Evolutionary conservation across 2,329 filamentous ascomycete species (phyloP), one percentile per base, ranked within the genome.

Genomic region (Penicillium sp.): DNA sequence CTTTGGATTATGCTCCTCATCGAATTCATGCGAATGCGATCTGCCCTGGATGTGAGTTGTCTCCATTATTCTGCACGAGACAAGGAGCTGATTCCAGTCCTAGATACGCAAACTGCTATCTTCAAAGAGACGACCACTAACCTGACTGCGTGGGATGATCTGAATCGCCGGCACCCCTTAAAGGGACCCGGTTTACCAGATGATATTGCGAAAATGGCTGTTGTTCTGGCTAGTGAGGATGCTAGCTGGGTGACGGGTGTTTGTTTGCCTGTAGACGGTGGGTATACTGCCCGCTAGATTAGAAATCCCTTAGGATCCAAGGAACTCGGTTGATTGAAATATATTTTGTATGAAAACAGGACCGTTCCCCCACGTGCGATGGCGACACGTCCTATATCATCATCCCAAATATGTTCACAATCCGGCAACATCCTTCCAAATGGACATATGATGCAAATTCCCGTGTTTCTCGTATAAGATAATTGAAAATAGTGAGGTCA

Each of bases 11-110:
- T 58, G 81, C 77, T 0, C 64, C 65, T 0, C 64, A 78, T 11
- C 68, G 74, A 0, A 81, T 84, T 27, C 81, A 84, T 56, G 75
- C 77, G 31, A 84, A 84, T 60, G 79, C 80, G 0, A 72, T 84
- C 5, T 82, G 80, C 51, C 82, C 82, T 4, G 82, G 82, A 6
- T 83, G 66, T 65, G 43, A 48, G 65, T 57, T 8, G 8, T 2
- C 2, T 33, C 14, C 6, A 6, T 12, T 8, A 12, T 2, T 15
- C 12, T 9, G 0, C 22, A n/a, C 15, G 8, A 18, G 18, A 7
- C 5, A 8, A n/a, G n/a, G 5, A 15, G 26, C 49, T 62, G 22
- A 61, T 18, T 22, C 5, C 11, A 2, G 15, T 15, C 5, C 2
- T 37, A 67, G 66, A 61, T 40, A 68, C 66, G 12, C 58, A 63